Conservation (phyloP, 148 eudicot genomes). For the Persicaria tinctoria region DNA sequence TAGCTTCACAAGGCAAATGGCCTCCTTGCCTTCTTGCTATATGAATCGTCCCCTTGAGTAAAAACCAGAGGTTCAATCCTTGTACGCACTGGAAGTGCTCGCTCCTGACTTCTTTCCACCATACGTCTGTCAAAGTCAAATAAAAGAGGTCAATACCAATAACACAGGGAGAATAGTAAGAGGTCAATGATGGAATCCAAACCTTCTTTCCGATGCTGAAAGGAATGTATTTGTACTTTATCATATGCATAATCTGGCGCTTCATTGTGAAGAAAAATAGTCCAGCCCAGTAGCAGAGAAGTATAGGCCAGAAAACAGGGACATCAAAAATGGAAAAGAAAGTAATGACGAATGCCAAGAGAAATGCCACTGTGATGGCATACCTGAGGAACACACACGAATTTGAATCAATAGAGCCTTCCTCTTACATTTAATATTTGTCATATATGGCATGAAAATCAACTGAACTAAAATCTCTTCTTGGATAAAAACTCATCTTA, state of each 20-base stretch:
- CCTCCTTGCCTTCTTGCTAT: slow-evolving; percentile 3
- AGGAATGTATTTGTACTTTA: slow-evolving; percentile 60
- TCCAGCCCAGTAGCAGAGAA: slow-evolving; percentile 60
- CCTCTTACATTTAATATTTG: too few relatives aligned
- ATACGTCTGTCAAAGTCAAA: slow-evolving; percentile 2
- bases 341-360: slow-evolving; percentile 50
- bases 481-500: too few relatives aligned
- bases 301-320: slow-evolving; percentile 80
- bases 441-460: too few relatives aligned
- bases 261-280: slow-evolving; percentile 49
- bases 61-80: slow-evolving; percentile 8
- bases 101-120: slow-evolving; percentile 11
- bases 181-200: background rate
- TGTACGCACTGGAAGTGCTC: slow-evolving; percentile 1
- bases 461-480: too few relatives aligned
- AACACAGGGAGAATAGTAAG: background rate
- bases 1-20: background rate
- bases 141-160: background rate
- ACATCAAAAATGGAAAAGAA: slow-evolving; percentile 63
- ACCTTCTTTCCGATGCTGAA: slow-evolving; percentile 47
- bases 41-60: background rate
- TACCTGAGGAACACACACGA: slow-evolving; percentile 25
- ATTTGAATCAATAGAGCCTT: too few relatives aligned
- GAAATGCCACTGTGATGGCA: slow-evolving; percentile 59
- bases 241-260: slow-evolving; percentile 60